Evolutionary conservation across 2,329 filamentous ascomycete genomes (phyloP).

Genomic region (Alternaria gaisen): DNA sequence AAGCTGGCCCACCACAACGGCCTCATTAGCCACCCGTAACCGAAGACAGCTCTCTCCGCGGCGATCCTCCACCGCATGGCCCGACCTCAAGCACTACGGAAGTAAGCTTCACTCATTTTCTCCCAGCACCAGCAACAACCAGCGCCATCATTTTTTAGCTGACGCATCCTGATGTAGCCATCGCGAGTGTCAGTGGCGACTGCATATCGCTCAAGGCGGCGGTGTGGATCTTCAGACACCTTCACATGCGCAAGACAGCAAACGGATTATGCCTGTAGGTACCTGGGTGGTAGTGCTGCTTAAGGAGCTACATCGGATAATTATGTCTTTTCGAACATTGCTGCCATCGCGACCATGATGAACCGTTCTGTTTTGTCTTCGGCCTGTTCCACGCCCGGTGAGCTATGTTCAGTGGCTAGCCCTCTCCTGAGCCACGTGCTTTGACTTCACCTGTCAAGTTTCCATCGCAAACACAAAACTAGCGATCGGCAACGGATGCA

Average conservation of each 20-base stretch:
- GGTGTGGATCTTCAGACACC: too few relatives aligned
- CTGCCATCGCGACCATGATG: not conserved
- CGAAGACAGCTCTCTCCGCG: slow-evolving; percentile 16
- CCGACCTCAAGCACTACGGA: not conserved
- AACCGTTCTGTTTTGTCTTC: not conserved
- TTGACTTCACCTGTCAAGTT: not conserved
- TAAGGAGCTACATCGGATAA: not conserved
- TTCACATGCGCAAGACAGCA: not conserved
- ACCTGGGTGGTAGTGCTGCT: not conserved
- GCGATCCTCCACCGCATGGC: slow-evolving; percentile 15
- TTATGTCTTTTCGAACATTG: not conserved
- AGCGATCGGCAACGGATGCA: not conserved
- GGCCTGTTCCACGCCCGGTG: not conserved
- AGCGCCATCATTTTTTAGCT: not conserved
- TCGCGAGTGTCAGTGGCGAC: not conserved
- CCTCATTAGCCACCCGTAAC: slow-evolving; percentile 14
- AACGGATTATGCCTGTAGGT: not conserved
- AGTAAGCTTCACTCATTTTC: not conserved
- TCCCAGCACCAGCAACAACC: not conserved
- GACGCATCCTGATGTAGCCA: not conserved
- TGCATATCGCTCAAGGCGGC: not conserved
- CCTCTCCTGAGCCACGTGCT: not conserved
- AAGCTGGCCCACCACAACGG: not conserved
- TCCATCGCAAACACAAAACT: not conserved
- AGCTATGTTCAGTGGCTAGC: not conserved